A percentile compares a stretch with the other conserved stretches of the same genome.
phyloP scores from a whole-genome alignment of 2,329 filamentous ascomycete species.

The Tympanopsis confertula region DNA sequence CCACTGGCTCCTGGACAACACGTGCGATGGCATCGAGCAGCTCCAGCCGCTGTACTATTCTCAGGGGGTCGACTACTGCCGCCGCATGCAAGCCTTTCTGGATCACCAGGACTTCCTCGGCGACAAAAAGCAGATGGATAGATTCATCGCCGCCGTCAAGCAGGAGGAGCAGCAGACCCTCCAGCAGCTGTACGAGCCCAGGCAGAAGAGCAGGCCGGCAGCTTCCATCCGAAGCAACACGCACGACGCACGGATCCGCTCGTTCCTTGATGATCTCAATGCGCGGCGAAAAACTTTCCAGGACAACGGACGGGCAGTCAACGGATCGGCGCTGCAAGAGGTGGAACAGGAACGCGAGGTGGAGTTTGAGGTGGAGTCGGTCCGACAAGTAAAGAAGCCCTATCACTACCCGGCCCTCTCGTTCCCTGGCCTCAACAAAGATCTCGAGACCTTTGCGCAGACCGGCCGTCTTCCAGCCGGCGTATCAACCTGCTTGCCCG shows the following conservation, averaged over 20 bases:
- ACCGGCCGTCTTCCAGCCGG: conserved; percentile 27
- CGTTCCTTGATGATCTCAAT: conserved; percentile 19
- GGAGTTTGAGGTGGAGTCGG: conserved; percentile 42
- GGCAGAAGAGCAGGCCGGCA: conserved; percentile 5
- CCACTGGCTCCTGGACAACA: conserved; percentile 35
- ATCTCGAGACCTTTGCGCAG: conserved; percentile 29
- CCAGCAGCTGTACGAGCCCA: conserved; percentile 40
- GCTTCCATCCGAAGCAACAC: conserved; percentile 11
- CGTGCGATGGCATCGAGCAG: conserved; percentile 34
- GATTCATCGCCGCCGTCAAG: conserved; percentile 22
- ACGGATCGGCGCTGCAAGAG: conserved; percentile 43
- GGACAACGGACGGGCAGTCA: conserved; percentile 26
- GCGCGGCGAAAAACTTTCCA: conserved; percentile 14
- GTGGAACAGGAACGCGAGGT: conserved; percentile 48
- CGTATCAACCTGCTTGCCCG: conserved; percentile 23
- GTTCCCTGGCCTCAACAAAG: conserved; percentile 32
- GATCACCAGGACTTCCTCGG: conserved; percentile 21
- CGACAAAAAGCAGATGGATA: conserved; percentile 14
- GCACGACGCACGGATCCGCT: conserved; percentile 8
- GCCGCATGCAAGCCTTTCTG: conserved; percentile 23
- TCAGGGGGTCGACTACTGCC: conserved; percentile 33
- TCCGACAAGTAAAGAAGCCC: conserved; percentile 40
- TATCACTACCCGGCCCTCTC: conserved; percentile 21
- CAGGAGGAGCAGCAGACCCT: conserved; percentile 35
- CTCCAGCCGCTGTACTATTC: conserved; percentile 32